Percentiles rank a stretch among this genome's conserved stretches.
These are phyloP conservation scores for Sicyos edulis DNA, from an alignment of 306 rosid species.

Conservation along the genomic window DNA sequence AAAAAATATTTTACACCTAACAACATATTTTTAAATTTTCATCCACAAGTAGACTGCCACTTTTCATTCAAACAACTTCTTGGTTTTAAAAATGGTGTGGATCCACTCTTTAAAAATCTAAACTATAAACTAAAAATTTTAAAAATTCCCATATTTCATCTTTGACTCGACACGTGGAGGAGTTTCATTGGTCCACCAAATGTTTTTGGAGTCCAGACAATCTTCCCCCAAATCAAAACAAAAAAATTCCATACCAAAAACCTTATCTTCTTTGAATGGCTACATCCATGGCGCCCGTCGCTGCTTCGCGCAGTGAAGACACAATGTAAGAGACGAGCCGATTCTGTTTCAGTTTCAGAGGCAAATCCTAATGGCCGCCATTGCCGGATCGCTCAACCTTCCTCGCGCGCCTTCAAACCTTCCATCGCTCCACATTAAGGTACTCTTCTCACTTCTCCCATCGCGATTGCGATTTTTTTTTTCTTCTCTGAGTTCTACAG, in stretches of 20 bases:
- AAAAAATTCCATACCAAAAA: not conserved
- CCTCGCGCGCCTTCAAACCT: constrained; percentile 1
- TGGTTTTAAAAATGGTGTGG: too few relatives aligned
- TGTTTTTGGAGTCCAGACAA: not conserved
- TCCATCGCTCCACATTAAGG: not conserved
- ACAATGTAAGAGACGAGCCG: not conserved
- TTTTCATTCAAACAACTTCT: too few relatives aligned
- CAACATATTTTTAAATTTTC: too few relatives aligned
- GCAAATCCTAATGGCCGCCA: constrained; percentile 7
- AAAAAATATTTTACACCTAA: too few relatives aligned
- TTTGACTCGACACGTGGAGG: constrained; percentile 1
- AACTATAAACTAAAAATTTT: too few relatives aligned
- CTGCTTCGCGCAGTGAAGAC: constrained; percentile 4
- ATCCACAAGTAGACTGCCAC: too few relatives aligned
- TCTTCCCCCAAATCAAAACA: not conserved
- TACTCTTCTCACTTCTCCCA: not conserved
- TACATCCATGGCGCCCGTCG: constrained; percentile 7
- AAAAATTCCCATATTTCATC: not conserved
- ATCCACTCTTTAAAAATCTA: too few relatives aligned
- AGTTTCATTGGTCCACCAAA: not conserved
- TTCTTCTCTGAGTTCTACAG: not conserved
- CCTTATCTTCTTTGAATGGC: constrained; percentile 5
- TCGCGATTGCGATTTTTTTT: not conserved
- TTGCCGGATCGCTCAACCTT: constrained; percentile 17
- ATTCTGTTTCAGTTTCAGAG: not conserved